Percentiles rank a stretch among this genome's conserved stretches.
Evolutionary conservation across 441 rosid genomes (phyloP).

Genomic region (Flueggea neowawraea): DNA sequence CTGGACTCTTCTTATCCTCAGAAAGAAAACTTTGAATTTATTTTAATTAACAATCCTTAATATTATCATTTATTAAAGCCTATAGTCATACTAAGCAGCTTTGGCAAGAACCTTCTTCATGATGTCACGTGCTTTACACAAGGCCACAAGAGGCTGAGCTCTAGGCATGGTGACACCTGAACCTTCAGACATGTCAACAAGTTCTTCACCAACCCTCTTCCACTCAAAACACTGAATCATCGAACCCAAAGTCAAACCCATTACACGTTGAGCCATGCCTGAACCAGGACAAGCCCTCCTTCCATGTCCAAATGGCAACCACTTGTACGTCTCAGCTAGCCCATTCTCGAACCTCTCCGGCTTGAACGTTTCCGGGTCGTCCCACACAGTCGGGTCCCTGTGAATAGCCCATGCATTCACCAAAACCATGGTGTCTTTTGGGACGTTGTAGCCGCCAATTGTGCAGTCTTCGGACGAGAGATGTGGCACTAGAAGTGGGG

Average conservation of each 20-base stretch:
- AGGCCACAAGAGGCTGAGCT: constrained; percentile 28
- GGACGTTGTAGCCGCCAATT: constrained; percentile 31
- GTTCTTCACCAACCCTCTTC: constrained; percentile 6
- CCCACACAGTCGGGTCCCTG: constrained; percentile 34
- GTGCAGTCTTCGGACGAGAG: constrained; percentile 39
- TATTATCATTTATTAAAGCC: no score
- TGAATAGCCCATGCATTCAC: constrained; percentile 49
- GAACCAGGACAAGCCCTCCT: constrained; percentile 23
- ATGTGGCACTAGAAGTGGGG: constrained; percentile 37
- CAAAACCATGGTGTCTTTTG: constrained; percentile 36
- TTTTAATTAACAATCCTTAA: no score
- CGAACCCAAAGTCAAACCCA: constrained; percentile 22
- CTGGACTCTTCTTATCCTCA: no score
- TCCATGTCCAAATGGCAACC: constrained; percentile 28
- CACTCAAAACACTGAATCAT: constrained; percentile 28
- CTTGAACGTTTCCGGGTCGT: constrained; percentile 23
- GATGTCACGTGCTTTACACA: background rate
- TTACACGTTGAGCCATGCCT: constrained; percentile 16
- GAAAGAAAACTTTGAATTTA: no score
- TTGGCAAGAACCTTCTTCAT: no score
- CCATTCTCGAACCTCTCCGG: constrained; percentile 30
- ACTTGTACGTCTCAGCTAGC: constrained; percentile 16
- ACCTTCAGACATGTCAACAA: constrained; percentile 25
- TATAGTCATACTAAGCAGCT: no score
- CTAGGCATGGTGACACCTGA: constrained; percentile 19